Conservation (phyloP, 1,284 basidiomycete genomes). For the Phellopilus nigrolimitatus region DNA sequence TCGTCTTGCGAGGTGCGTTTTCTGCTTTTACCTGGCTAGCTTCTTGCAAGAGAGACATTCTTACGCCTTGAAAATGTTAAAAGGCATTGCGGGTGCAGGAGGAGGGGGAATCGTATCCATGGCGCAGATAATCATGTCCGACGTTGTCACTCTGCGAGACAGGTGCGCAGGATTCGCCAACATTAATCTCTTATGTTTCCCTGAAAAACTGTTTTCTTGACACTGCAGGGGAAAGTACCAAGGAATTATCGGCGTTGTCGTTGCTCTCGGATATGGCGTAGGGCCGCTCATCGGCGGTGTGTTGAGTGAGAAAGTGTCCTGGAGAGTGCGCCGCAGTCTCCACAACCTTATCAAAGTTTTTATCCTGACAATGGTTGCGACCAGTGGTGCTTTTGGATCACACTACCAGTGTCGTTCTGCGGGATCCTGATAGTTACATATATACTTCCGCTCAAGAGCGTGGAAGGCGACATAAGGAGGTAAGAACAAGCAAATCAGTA, state of each 20-base stretch:
- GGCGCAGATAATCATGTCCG: constrained; percentile 61
- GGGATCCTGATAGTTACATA: constrained; percentile 53
- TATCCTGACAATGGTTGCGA: neutral
- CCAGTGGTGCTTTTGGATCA: constrained; percentile 66
- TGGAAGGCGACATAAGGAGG: constrained; percentile 52
- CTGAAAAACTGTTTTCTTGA: too few relatives aligned
- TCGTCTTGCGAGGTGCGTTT: constrained; percentile 54
- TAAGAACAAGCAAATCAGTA: constrained; percentile 26
- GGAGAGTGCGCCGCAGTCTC: constrained; percentile 63
- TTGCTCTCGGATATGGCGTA: constrained; percentile 46
- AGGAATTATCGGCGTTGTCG: constrained; percentile 53
- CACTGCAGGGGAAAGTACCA: constrained; percentile 65
- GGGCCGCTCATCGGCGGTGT: constrained; percentile 59
- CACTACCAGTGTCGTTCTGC: constrained; percentile 51
- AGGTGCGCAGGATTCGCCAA: constrained; percentile 34
- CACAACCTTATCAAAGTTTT: constrained; percentile 21
- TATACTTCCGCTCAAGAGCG: constrained; percentile 61
- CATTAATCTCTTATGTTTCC: neutral
- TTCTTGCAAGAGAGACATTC: too few relatives aligned
- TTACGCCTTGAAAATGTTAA: neutral
- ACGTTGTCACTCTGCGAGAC: constrained; percentile 56
- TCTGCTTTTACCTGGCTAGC: neutral
- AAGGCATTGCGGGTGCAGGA: constrained; percentile 54
- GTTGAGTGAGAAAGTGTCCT: constrained; percentile 50
- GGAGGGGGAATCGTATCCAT: constrained; percentile 66